Percentiles rank a stretch among this genome's conserved stretches.
Conservation (phyloP, 768 basidiomycete genomes). For the Amanita muscaria region DNA sequence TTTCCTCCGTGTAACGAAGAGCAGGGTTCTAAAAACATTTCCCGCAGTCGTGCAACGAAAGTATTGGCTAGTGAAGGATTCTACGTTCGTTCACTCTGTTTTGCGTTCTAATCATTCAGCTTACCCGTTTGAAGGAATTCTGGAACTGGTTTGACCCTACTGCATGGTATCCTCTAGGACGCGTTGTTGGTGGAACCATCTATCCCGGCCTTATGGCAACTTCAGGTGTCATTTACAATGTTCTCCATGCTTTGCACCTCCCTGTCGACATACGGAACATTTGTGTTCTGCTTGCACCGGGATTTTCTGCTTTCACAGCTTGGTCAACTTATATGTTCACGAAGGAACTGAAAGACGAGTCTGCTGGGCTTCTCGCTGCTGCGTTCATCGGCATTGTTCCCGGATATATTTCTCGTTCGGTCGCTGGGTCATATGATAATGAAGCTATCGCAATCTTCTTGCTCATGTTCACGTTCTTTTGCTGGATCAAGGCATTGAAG, state of each 20-base stretch:
- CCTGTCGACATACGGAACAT: slow-evolving; percentile 97
- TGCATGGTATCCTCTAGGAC: slow-evolving; percentile 98
- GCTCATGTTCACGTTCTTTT: slow-evolving; percentile 97
- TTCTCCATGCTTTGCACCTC: slow-evolving; percentile 80
- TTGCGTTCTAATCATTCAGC: background rate
- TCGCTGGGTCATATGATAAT: slow-evolving; percentile 98
- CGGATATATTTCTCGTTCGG: slow-evolving; percentile 97
- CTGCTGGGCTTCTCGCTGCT: slow-evolving; percentile 93
- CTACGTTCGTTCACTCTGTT: slow-evolving; percentile 55
- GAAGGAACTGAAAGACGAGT: slow-evolving; percentile 90
- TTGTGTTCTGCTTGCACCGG: slow-evolving; percentile 94
- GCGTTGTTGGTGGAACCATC: slow-evolving; percentile 96
- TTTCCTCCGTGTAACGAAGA: slow-evolving; percentile 11
- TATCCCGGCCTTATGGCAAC: slow-evolving; percentile 99
- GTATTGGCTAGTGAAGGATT: slow-evolving; percentile 91
- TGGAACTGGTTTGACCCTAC: slow-evolving; percentile 99
- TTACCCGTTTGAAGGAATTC: slow-evolving; percentile 61
- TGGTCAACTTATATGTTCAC: slow-evolving; percentile 99
- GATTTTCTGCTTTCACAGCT: slow-evolving; percentile 93
- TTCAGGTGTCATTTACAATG: slow-evolving; percentile 91
- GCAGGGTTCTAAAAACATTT: slow-evolving; percentile 11
- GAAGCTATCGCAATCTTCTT: slow-evolving; percentile 99
- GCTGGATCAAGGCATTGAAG: slow-evolving; percentile 95
- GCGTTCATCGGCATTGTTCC: slow-evolving; percentile 98
- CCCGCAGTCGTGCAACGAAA: slow-evolving; percentile 77